A percentile compares a stretch with the other conserved stretches of the same genome.
These are phyloP conservation scores for Takakia lepidozioides DNA, from an alignment of 225 moss, liverwort and hornwort species.

Conservation along the genomic window DNA sequence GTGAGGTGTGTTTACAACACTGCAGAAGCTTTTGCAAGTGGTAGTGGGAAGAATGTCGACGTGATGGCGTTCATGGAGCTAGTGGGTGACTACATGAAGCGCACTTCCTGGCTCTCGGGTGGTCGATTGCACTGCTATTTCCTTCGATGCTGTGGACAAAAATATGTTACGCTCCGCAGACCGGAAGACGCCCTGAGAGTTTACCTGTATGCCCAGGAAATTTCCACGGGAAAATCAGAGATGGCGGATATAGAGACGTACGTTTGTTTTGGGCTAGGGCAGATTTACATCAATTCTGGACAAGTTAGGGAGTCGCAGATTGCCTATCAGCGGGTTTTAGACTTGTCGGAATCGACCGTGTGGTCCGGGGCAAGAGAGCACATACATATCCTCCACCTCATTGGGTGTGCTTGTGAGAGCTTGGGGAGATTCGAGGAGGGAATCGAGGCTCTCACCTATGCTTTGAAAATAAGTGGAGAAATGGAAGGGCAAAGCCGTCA, in stretches of 20 bases:
- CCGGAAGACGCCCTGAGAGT: background rate
- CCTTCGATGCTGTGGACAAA: background rate
- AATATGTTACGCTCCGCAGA: background rate
- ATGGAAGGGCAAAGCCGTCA: background rate
- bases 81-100: slow-evolving; percentile 1
- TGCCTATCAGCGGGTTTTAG: background rate
- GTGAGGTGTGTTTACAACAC: background rate
- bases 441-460: background rate
- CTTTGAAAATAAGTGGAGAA: background rate
- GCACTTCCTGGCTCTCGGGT: slow-evolving; percentile 1
- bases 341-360: background rate
- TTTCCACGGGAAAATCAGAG: background rate
- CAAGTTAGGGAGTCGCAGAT: background rate
- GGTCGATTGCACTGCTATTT: background rate
- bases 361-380: too few relatives aligned
- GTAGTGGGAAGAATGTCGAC: background rate
- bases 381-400: background rate
- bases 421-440: background rate
- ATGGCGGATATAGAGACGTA: background rate
- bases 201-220: background rate
- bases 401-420: background rate
- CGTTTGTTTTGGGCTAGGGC: background rate
- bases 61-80: background rate
- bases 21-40: background rate
- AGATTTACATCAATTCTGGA: background rate